Percentiles rank a stretch among this genome's conserved stretches.
Conservation (phyloP, 2,329 filamentous ascomycete species). For the Rhynchosporium agropyri region DNA sequence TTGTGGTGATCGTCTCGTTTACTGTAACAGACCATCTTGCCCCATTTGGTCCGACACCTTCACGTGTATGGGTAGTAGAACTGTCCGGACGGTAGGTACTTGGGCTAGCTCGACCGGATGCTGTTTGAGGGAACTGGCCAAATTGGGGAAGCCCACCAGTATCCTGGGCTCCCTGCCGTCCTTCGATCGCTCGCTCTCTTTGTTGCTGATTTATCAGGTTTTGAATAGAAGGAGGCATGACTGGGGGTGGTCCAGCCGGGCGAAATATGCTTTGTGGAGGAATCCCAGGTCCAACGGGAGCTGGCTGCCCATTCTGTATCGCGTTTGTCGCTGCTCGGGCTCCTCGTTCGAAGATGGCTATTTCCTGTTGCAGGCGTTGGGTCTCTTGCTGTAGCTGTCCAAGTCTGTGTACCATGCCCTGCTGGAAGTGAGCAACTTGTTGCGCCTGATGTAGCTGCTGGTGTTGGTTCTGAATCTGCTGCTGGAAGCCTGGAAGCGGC, state of each 20-base stretch:
- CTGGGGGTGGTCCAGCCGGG: conserved; percentile 27
- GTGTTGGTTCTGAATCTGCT: conserved; percentile 35
- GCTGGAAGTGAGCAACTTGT: conserved; percentile 11
- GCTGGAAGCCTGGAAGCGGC: conserved; percentile 35
- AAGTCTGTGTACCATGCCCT: conserved; percentile 42
- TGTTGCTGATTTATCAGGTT: conserved; percentile 38
- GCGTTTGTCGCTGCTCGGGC: conserved; percentile 23
- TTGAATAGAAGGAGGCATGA: conserved; percentile 28
- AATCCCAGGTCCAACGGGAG: conserved; percentile 14
- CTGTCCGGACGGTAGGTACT: conserved; percentile 42
- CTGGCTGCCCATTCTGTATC: conserved; percentile 22
- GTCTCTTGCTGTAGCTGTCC: conserved; percentile 53
- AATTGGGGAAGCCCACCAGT: conserved; percentile 20
- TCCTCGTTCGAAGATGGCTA: conserved; percentile 33
- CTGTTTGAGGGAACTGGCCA: conserved; percentile 34
- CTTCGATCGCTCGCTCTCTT: conserved; percentile 35
- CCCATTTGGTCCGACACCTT: conserved; percentile 54
- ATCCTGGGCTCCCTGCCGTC: conserved; percentile 34
- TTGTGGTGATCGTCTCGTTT: conserved; percentile 47
- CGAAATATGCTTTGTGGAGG: conserved; percentile 26
- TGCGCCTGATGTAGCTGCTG: conserved; percentile 27
- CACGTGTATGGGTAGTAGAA: conserved; percentile 51
- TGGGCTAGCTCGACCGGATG: conserved; percentile 37
- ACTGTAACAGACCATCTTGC: conserved; percentile 55
- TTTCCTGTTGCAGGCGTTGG: conserved; percentile 46